Conservation (phyloP, 805 yeast species). For the Kockiozyma suomiensis region DNA sequence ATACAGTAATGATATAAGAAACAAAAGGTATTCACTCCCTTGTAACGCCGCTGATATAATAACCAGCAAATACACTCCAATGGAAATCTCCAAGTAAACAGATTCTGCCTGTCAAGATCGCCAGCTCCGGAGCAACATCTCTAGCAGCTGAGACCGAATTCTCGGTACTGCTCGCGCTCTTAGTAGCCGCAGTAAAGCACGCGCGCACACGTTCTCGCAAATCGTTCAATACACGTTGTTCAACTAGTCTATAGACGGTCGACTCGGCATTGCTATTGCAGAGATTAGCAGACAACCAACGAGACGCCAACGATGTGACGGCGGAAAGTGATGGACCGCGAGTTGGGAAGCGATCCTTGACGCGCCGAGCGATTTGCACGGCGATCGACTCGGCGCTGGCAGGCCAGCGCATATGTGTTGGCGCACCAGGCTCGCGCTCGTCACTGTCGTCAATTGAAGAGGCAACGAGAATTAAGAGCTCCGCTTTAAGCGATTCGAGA, state of each 20-base stretch:
- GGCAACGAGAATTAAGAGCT: slow-evolving; percentile 29
- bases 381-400: slow-evolving; percentile 16
- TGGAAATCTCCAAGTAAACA: slow-evolving; percentile 30
- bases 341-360: slow-evolving; percentile 9
- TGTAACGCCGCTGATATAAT: slow-evolving; percentile 18
- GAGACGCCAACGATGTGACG: slow-evolving; percentile 13
- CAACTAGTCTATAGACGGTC: slow-evolving; percentile 23
- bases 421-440: neutral
- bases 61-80: slow-evolving; percentile 31
- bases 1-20: no score
- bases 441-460: slow-evolving; percentile 9
- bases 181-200: slow-evolving; percentile 2
- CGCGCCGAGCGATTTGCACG: slow-evolving; percentile 30
- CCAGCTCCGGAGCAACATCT: slow-evolving; percentile 29
- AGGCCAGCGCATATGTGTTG: slow-evolving; percentile 14
- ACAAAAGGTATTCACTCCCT: no score
- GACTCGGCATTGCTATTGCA: slow-evolving; percentile 3
- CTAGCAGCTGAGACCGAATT: slow-evolving; percentile 5
- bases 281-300: slow-evolving; percentile 20
- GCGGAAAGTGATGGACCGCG: slow-evolving; percentile 7
- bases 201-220: slow-evolving; percentile 22
- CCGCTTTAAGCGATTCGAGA: slow-evolving; percentile 28
- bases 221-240: slow-evolving; percentile 24
- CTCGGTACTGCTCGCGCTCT: neutral
- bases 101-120: slow-evolving; percentile 24